Evolutionary conservation across 2,329 filamentous ascomycete species (phyloP), one percentile per base, ranked within the genome.

Genomic region (Westerdykella sp.): DNA sequence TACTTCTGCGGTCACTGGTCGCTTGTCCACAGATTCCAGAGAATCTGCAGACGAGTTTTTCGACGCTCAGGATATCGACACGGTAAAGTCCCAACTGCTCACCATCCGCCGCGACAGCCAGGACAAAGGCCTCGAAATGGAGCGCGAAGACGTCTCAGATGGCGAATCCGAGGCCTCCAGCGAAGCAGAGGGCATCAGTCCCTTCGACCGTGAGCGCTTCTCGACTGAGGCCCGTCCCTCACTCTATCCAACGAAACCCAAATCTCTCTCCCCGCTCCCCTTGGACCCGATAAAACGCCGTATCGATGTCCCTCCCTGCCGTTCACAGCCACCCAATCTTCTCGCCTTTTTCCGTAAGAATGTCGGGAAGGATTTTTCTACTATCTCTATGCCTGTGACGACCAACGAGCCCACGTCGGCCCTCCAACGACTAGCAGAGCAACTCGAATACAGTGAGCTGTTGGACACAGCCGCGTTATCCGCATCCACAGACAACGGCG

Each of bases 311-410:
- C 77, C 82, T 3, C 74, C 85, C 1, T 81, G 90, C 6, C 88
- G 83, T 22, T 81, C 89, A 12, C 73, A 82, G 44, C 93, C 93
- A 0, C 93, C 93, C 0, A 95, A 88, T 63, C 73, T 98, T 41
- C 95, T 98, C 53, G 87, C 87, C 0, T 95, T 97, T 65, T 76
- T 97, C 25, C 83, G 93, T 54, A 98, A 97, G 68, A 98, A 98
- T 56, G 93, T 97, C 9, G 93, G 93, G 61, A 98, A 98, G 67
- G 93, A 98, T 67, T 74, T 98, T 39, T 95, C 88, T 47, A 94
- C 89, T 2, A 95, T 98, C 52, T 90, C 88, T 38, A 97, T 97
- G 91, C 93, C 93, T 0, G 93, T 96, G 1, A 95, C 91, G 4
- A 84, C 91, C 18, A 98, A 98, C 66, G 93, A 98, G 63, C 93